Evolutionary conservation across 2,329 filamentous ascomycete genomes (phyloP).

Genomic region (Fusarium sacchari): DNA sequence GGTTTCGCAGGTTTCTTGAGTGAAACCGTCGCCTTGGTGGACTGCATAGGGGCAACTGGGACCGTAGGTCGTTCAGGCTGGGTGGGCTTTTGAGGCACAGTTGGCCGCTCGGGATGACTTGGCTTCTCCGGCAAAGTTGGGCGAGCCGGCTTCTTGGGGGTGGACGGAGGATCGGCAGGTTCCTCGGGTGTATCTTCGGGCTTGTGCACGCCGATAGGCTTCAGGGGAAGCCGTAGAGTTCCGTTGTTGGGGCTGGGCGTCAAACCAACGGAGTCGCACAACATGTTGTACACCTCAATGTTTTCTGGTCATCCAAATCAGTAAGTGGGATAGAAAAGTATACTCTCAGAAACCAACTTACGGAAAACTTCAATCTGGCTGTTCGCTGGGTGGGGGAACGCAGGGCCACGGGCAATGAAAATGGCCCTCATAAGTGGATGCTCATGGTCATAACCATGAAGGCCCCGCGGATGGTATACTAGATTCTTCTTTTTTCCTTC

Average conservation of each 20-base stretch:
- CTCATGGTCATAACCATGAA: constrained; percentile 96
- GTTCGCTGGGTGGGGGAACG: constrained; percentile 86
- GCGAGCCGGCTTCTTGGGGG: constrained; percentile 30
- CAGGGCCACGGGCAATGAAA: constrained; percentile 90
- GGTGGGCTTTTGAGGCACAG: constrained; percentile 24
- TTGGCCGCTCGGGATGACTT: constrained; percentile 21
- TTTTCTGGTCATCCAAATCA: constrained; percentile 80
- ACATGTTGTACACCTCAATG: constrained; percentile 91
- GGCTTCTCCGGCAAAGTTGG: constrained; percentile 37
- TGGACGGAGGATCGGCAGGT: constrained; percentile 61
- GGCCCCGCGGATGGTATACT: constrained; percentile 80
- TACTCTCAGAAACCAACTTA: constrained; percentile 61
- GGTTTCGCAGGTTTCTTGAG: constrained; percentile 28
- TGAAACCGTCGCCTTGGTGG: constrained; percentile 34
- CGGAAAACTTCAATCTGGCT: constrained; percentile 84
- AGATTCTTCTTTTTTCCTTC: constrained; percentile 71
- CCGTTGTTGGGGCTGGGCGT: constrained; percentile 84
- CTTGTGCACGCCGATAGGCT: constrained; percentile 70
- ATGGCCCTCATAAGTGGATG: constrained; percentile 96
- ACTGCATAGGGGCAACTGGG: constrained; percentile 19
- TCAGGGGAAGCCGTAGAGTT: constrained; percentile 78
- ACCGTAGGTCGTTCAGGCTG: constrained; percentile 24
- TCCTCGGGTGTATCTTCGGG: constrained; percentile 58
- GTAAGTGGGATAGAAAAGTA: background rate
- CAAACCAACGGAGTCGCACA: constrained; percentile 87